phyloP scores from a whole-genome alignment of 2,329 filamentous ascomycete species.

The Venturia carpophila region DNA sequence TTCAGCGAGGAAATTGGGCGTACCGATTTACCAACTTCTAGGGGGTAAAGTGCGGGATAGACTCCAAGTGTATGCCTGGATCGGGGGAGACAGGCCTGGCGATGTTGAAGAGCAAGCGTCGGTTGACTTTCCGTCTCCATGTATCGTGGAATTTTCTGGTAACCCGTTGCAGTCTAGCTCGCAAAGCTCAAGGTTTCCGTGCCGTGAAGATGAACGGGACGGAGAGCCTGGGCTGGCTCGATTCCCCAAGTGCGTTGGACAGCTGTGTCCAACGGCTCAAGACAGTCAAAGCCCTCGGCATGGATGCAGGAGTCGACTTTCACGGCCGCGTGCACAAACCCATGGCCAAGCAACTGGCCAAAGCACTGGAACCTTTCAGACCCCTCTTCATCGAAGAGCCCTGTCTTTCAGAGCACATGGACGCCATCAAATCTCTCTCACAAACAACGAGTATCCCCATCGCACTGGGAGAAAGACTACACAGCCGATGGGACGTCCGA shows the following conservation, averaged over 20 bases:
- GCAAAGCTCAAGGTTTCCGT: neutral
- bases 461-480: constrained; percentile 63
- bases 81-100: neutral
- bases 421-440: constrained; percentile 55
- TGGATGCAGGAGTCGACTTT: constrained; percentile 70
- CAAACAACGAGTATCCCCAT: constrained; percentile 55
- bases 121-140: neutral
- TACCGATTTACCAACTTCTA: neutral
- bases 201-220: neutral
- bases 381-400: constrained; percentile 74
- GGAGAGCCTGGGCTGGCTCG: neutral
- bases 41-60: neutral
- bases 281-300: constrained; percentile 58
- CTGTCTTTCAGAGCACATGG: constrained; percentile 59
- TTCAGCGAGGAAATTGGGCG: neutral
- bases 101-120: neutral
- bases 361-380: constrained; percentile 56
- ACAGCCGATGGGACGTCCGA: constrained; percentile 66
- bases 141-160: neutral
- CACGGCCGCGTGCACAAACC: constrained; percentile 69
- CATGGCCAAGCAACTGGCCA: constrained; percentile 72
- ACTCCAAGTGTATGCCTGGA: neutral
- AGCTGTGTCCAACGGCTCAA: constrained; percentile 55
- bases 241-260: neutral
- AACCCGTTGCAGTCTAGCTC: neutral